These are phyloP conservation scores for Penicillium manginii DNA, from an alignment of 495 filamentous ascomycete genomes.

Conservation along the genomic window DNA sequence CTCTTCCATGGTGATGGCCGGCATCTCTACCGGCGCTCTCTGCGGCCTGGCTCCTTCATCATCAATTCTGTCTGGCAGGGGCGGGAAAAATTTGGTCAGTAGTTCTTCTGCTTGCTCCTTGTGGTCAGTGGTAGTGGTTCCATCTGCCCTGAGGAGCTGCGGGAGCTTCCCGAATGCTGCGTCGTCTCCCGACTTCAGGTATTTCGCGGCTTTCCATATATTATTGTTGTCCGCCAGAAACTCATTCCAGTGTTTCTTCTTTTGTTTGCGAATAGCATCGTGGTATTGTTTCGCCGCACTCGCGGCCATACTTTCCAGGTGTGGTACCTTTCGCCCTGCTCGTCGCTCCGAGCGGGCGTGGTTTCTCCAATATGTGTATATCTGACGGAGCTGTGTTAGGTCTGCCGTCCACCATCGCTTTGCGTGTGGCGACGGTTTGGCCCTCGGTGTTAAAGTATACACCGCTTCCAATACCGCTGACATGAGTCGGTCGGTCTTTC, in stretches of 20 bases:
- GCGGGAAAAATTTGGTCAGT: too few relatives aligned
- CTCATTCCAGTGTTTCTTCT: slow-evolving; percentile 29
- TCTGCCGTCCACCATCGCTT: slow-evolving; percentile 24
- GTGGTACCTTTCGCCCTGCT: slow-evolving; percentile 12
- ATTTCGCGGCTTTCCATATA: slow-evolving; percentile 29
- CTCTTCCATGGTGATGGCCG: too few relatives aligned
- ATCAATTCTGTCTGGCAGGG: too few relatives aligned
- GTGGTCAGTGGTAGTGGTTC: too few relatives aligned
- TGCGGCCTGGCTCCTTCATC: too few relatives aligned
- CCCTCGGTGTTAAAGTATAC: slow-evolving; percentile 18
- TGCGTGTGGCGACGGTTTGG: slow-evolving; percentile 19
- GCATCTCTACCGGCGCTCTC: too few relatives aligned
- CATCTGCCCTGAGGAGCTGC: too few relatives aligned
- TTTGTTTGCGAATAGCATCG: slow-evolving; percentile 27
- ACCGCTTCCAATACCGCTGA: slow-evolving; percentile 10
- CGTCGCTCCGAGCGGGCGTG: slow-evolving; percentile 14
- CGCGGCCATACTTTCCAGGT: slow-evolving; percentile 21
- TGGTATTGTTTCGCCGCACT: slow-evolving; percentile 26
- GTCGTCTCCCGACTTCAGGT: slow-evolving; percentile 25
- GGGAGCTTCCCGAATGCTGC: slow-evolving; percentile 15
- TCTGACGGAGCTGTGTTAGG: slow-evolving; percentile 15
- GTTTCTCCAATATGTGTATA: slow-evolving; percentile 18
- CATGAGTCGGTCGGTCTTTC: slow-evolving; percentile 24
- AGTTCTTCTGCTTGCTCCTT: too few relatives aligned
- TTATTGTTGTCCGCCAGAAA: slow-evolving; percentile 30